Evolutionary conservation across 1,284 basidiomycete species (phyloP).

Genomic region (Ceratobasidium sp.): DNA sequence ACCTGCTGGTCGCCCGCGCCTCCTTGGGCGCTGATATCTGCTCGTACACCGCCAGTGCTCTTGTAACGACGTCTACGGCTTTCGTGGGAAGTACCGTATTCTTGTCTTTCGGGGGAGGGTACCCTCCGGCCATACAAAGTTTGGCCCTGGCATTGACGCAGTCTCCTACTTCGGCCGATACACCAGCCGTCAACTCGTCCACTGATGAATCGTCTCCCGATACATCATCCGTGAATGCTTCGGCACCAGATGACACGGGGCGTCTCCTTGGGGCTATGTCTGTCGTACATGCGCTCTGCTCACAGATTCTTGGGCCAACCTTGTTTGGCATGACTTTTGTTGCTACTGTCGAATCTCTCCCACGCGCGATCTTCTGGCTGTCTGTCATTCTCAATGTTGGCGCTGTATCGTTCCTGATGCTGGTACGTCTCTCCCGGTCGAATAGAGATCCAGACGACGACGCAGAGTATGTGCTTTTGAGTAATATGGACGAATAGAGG

Average conservation of each 20-base stretch:
- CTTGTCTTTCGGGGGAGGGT: conserved; percentile 69
- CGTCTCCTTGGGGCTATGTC: conserved; percentile 79
- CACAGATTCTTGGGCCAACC: conserved; percentile 66
- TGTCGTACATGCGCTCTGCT: conserved; percentile 67
- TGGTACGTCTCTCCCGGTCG: conserved; percentile 10
- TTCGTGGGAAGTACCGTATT: conserved; percentile 58
- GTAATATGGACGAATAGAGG: conserved; percentile 33
- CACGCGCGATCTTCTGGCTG: conserved; percentile 62
- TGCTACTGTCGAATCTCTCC: conserved; percentile 71
- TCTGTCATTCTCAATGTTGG: conserved; percentile 23
- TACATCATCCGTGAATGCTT: conserved; percentile 36
- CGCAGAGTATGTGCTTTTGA: conserved; percentile 36
- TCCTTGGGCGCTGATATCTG: conserved; percentile 27
- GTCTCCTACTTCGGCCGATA: not conserved
- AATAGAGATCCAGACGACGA: conserved; percentile 4
- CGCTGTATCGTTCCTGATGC: conserved; percentile 7
- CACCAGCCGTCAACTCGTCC: not conserved
- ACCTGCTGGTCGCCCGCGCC: conserved; percentile 39
- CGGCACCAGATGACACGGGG: conserved; percentile 57
- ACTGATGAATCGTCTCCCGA: conserved; percentile 19
- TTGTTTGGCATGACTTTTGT: conserved; percentile 73
- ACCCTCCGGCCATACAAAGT: conserved; percentile 74
- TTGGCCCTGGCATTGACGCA: conserved; percentile 74
- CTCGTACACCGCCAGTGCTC: conserved; percentile 37
- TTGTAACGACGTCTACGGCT: conserved; percentile 29